Percentiles rank a stretch among this genome's conserved stretches.
phyloP scores from a whole-genome alignment of 2,329 filamentous ascomycete species.

The Achaetomium macrosporum region DNA sequence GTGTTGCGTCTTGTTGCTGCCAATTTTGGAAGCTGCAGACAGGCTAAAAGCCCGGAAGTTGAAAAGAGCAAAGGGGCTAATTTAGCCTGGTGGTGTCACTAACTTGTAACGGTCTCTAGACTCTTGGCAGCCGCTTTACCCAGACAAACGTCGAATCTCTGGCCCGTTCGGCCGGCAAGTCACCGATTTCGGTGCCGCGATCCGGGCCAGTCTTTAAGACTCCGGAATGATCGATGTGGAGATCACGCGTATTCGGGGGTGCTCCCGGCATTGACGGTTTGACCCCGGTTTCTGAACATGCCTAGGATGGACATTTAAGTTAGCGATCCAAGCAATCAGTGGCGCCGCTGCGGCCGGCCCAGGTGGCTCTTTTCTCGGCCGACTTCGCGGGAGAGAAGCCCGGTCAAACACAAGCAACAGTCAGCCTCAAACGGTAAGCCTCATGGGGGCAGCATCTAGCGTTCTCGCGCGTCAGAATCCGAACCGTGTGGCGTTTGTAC shows the following conservation, averaged over 20 bases:
- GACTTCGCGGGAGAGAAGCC: no score
- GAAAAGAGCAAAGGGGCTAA: neutral
- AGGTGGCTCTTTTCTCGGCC: no score
- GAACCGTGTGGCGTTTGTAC: no score
- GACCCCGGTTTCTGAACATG: no score
- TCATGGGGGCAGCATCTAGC: no score
- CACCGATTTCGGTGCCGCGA: neutral
- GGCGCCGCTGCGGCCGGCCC: no score
- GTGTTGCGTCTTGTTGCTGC: conserved; percentile 8
- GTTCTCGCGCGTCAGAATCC: no score
- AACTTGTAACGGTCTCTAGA: neutral
- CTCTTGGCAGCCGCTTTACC: conserved; percentile 7
- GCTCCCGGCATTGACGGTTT: neutral
- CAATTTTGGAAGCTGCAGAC: conserved; percentile 20
- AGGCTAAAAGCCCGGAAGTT: conserved; percentile 21
- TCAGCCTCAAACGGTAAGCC: no score
- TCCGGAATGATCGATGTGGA: neutral
- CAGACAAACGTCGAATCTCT: neutral
- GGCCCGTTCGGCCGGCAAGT: neutral
- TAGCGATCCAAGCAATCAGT: no score
- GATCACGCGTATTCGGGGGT: neutral
- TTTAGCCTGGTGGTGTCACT: conserved; percentile 7
- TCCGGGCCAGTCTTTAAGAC: neutral
- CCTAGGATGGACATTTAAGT: no score
- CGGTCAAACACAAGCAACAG: no score